Evolutionary conservation across 1,284 basidiomycete species (phyloP).

Genomic region (Gymnopus androsaceus): DNA sequence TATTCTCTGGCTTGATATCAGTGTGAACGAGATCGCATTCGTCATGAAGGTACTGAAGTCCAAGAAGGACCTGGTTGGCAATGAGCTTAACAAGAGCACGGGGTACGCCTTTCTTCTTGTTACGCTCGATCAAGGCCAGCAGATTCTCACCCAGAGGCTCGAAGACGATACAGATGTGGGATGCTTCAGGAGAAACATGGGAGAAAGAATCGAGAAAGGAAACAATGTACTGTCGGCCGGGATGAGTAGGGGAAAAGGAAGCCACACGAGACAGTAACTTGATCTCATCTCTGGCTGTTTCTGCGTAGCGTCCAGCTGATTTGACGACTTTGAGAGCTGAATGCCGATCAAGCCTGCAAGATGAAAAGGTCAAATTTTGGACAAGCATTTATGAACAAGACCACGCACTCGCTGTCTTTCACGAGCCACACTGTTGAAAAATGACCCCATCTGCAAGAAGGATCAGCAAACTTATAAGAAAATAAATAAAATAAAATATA

Average conservation of each 20-base stretch:
- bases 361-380: slow-evolving; percentile 20
- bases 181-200: slow-evolving; percentile 62
- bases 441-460: slow-evolving; percentile 76
- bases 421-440: slow-evolving; percentile 88
- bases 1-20: slow-evolving; percentile 93
- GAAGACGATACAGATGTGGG: slow-evolving; percentile 89
- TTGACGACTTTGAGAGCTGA: slow-evolving; percentile 92
- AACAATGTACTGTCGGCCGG: slow-evolving; percentile 73
- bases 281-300: slow-evolving; percentile 91
- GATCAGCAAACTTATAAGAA: slow-evolving; percentile 21
- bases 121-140: slow-evolving; percentile 80
- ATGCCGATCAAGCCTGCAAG: slow-evolving; percentile 61
- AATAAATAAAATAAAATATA: slow-evolving; percentile 19
- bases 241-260: slow-evolving; percentile 69
- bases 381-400: slow-evolving; percentile 16
- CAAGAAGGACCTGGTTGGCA: slow-evolving; percentile 81
- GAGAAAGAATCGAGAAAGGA: slow-evolving; percentile 88
- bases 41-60: slow-evolving; percentile 89
- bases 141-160: slow-evolving; percentile 91
- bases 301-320: slow-evolving; percentile 82
- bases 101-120: slow-evolving; percentile 85
- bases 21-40: slow-evolving; percentile 88
- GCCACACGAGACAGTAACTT: slow-evolving; percentile 80
- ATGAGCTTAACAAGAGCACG: slow-evolving; percentile 81
- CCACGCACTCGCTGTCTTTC: slow-evolving; percentile 66